phyloP scores from a whole-genome alignment of 495 filamentous ascomycete species.

The Neurospora cerealis region DNA sequence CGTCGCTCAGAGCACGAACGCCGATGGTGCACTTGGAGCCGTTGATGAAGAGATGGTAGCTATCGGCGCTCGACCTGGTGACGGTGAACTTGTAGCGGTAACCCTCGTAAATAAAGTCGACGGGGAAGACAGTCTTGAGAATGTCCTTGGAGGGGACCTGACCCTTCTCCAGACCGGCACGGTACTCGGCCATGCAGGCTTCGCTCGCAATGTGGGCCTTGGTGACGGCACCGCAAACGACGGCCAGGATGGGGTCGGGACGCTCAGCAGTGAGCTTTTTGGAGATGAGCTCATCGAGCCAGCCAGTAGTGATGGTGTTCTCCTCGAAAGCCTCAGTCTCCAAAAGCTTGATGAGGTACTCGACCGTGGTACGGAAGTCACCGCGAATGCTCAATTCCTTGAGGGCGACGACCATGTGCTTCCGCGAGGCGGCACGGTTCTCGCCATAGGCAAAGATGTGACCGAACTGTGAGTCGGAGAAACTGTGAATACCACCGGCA shows the following conservation, averaged over 20 bases:
- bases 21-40: conserved; percentile 93
- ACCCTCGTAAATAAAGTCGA: conserved; percentile 99
- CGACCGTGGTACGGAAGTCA: conserved; percentile 96
- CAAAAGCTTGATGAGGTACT: conserved; percentile 97
- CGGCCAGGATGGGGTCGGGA: conserved; percentile 81
- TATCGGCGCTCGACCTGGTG: conserved; percentile 83
- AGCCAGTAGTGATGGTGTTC: conserved; percentile 98
- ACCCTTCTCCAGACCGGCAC: conserved; percentile 83
- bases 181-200: conserved; percentile 76
- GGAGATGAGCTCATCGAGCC: conserved; percentile 96
- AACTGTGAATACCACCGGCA: conserved; percentile 93
- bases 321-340: conserved; percentile 98
- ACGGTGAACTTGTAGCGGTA: conserved; percentile 96
- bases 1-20: conserved; percentile 85
- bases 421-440: conserved; percentile 87
- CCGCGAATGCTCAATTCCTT: conserved; percentile 99
- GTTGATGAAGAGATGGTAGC: conserved; percentile 98
- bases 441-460: conserved; percentile 99
- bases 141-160: conserved; percentile 95
- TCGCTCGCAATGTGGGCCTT: conserved; percentile 93
- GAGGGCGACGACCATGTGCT: conserved; percentile 98
- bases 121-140: conserved; percentile 92
- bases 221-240: conserved; percentile 88
- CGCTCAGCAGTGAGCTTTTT: conserved; percentile 96
- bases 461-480: conserved; percentile 97